Percentiles rank a stretch among this genome's conserved stretches.
Conservation (phyloP, 352 stramenopile species). For the Phytophthora multivora region DNA sequence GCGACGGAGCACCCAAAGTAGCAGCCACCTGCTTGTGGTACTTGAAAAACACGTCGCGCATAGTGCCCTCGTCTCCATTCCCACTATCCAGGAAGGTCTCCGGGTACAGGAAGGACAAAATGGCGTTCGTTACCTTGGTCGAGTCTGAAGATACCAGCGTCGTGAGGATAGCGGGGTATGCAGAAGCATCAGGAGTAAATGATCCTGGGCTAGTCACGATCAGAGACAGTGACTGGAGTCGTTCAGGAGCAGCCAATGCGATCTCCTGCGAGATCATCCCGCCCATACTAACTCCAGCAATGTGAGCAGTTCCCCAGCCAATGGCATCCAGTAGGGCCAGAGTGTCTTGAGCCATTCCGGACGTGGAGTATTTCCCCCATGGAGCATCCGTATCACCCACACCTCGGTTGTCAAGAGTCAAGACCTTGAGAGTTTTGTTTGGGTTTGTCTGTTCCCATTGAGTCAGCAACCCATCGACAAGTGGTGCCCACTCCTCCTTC, state of each 20-base stretch:
- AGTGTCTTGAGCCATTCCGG: slow-evolving; percentile 63
- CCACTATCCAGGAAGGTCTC: slow-evolving; percentile 37
- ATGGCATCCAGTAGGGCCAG: slow-evolving; percentile 60
- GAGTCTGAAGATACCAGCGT: slow-evolving; percentile 45
- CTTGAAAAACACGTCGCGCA: slow-evolving; percentile 50
- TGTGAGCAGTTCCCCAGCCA: slow-evolving; percentile 53
- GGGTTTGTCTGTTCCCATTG: slow-evolving; percentile 22
- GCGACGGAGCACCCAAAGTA: slow-evolving; percentile 21
- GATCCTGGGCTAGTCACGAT: slow-evolving; percentile 63
- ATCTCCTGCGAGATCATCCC: slow-evolving; percentile 78
- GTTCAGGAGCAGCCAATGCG: slow-evolving; percentile 40
- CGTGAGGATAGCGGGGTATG: slow-evolving; percentile 36
- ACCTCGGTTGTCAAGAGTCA: slow-evolving; percentile 70
- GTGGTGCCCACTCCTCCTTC: slow-evolving; percentile 50
- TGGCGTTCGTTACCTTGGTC: slow-evolving; percentile 44
- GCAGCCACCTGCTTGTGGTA: slow-evolving; percentile 43
- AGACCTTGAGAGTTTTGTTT: slow-evolving; percentile 39
- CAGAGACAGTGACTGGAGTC: slow-evolving; percentile 64
- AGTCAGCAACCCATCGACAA: slow-evolving; percentile 38
- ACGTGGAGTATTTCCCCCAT: slow-evolving; percentile 62
- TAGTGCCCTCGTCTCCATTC: slow-evolving; percentile 37
- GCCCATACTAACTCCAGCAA: slow-evolving; percentile 69
- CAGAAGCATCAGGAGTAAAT: slow-evolving; percentile 41
- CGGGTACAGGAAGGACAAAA: slow-evolving; percentile 63
- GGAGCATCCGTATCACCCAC: slow-evolving; percentile 52